These are phyloP conservation scores for Monosporascus sp. DNA, from an alignment of 2,329 filamentous ascomycete genomes.

Conservation along the genomic window DNA sequence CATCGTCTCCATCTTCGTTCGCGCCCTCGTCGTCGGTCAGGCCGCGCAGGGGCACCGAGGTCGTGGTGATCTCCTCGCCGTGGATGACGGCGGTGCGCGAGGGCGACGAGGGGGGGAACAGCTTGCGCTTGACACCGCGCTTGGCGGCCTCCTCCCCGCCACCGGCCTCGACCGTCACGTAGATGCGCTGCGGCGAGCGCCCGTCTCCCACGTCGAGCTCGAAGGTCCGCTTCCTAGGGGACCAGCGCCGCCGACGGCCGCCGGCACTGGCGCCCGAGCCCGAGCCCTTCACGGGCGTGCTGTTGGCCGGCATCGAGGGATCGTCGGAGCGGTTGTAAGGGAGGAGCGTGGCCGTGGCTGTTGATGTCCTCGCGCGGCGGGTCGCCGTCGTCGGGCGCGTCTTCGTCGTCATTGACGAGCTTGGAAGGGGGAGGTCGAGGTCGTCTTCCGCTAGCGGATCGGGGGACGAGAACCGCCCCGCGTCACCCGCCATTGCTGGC, in stretches of 20 bases:
- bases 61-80: slow-evolving; percentile 39
- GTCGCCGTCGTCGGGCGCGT: slow-evolving; percentile 1
- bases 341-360: neutral
- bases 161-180: slow-evolving; percentile 52
- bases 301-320: slow-evolving; percentile 41
- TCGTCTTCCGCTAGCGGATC: slow-evolving; percentile 27
- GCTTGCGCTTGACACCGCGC: slow-evolving; percentile 27
- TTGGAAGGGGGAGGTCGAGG: slow-evolving; percentile 9
- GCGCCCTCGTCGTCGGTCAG: slow-evolving; percentile 36
- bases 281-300: slow-evolving; percentile 35
- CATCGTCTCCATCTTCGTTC: slow-evolving; percentile 18
- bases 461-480: slow-evolving; percentile 29
- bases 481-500: slow-evolving; percentile 18
- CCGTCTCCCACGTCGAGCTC: slow-evolving; percentile 50
- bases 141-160: slow-evolving; percentile 17
- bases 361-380: no score
- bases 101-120: slow-evolving; percentile 35
- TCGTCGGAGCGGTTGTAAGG: slow-evolving; percentile 25
- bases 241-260: slow-evolving; percentile 17
- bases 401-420: slow-evolving; percentile 18
- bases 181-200: slow-evolving; percentile 44
- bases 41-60: slow-evolving; percentile 43
- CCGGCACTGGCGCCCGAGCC: slow-evolving; percentile 11
- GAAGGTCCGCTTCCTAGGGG: slow-evolving; percentile 52
- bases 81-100: slow-evolving; percentile 29